phyloP scores from a whole-genome alignment of 805 yeast species.

The Blastobotrys mokoenaii region DNA sequence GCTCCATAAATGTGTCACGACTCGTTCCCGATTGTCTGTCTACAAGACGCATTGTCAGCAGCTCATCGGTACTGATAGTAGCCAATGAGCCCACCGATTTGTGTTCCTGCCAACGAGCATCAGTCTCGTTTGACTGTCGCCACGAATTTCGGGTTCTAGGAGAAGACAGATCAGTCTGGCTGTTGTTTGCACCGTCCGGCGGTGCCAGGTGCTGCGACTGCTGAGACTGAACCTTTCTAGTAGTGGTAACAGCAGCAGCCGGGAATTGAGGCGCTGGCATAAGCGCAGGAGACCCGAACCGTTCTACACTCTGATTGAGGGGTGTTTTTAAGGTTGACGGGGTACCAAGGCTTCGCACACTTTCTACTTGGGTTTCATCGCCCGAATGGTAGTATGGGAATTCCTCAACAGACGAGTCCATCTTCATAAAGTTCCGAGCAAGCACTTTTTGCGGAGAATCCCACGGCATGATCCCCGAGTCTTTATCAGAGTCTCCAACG shows the following conservation, averaged over 20 bases:
- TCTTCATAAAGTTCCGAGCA: conserved; percentile 28
- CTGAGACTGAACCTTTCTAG: conserved; percentile 1
- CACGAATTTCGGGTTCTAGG: conserved; percentile 44
- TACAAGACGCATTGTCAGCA: conserved; percentile 69
- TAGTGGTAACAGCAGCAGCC: conserved; percentile 3
- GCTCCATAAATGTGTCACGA: conserved; percentile 19
- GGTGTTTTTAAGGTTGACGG: neutral
- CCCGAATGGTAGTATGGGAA: conserved; percentile 7
- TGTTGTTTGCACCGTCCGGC: conserved; percentile 34
- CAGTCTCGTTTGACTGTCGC: conserved; percentile 37
- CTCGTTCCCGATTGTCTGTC: conserved; percentile 28
- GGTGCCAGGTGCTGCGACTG: conserved; percentile 34
- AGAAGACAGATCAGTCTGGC: conserved; percentile 25
- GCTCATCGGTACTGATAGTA: conserved; percentile 78
- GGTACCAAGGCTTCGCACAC: neutral
- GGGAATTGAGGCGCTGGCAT: neutral
- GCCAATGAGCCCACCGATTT: conserved; percentile 65
- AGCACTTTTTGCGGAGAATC: conserved; percentile 31
- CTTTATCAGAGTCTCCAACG: conserved; percentile 5
- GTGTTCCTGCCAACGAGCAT: conserved; percentile 39
- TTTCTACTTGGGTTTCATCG: conserved; percentile 9
- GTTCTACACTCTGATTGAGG: no score
- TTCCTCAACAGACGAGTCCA: conserved; percentile 26
- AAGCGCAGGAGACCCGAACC: neutral
- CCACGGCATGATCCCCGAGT: conserved; percentile 20